Evolutionary conservation across 257 asterid genomes (phyloP), one percentile per base, ranked within the genome.

Genomic region (Nicotiana obtusifolia): DNA sequence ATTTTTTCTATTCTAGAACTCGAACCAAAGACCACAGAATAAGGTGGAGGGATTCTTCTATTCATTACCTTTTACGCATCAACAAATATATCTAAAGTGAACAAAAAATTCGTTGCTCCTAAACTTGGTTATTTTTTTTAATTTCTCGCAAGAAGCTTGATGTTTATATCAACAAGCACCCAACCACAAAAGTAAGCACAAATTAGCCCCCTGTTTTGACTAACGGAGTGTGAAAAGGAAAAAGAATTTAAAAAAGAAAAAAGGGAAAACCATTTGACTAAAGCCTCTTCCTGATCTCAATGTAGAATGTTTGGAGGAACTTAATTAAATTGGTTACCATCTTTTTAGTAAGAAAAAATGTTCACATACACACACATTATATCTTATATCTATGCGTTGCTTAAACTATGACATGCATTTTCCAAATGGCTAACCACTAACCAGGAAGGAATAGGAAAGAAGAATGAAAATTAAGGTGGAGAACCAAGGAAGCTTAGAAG

Each of bases 1-100:
- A 0, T 5, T 1, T 37, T 37, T 37, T 41, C 2, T 10, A 7
- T 41, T 41, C 0, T 2, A 41, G 0, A 41, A 2, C 11, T 8
- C 3, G 0, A 41, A 41, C 3, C 11, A 0, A 3, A 41, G 9
- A 41, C 11, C 10, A 1, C 3, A 37, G 0, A 3, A 7, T 41
- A 8, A 37, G 2, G 47, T 2, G 11, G 13, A 2, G 4, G 0
- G 0, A 9, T 41, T 9, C 49, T 41, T 37, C 6, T 35, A 8
- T 8, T 41, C 47, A 7, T 41, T 41, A 1, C 47, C 11, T 41
- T 41, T 0, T 41, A 41, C 11, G 47, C 11, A 8, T 41, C 47
- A 37, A 37, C 10, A 41, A 41, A 0, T 41, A 41, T 41, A 41
- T 41, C 0, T 41, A 41, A 37, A 13, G 13, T 33, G 52, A 66